A percentile compares a stretch with the other conserved stretches of the same genome.
These are phyloP conservation scores for Backusella psychrophila DNA, from an alignment of 192 early-diverging fungal genomes.

Conservation along the genomic window DNA sequence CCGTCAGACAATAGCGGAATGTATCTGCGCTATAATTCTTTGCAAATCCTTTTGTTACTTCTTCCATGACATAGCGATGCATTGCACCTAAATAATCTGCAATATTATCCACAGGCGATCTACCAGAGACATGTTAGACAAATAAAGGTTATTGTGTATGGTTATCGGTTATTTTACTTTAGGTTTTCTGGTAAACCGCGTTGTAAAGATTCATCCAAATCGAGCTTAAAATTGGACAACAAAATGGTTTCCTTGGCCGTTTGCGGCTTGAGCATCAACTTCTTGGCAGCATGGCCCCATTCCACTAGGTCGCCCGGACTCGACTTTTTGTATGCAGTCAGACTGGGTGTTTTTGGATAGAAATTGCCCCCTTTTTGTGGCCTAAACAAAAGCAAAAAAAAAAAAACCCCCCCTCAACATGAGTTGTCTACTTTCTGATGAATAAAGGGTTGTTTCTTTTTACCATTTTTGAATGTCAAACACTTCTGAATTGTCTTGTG, in stretches of 20 bases:
- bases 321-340: slow-evolving; percentile 36
- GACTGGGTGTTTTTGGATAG: slow-evolving; percentile 46
- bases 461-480: slow-evolving; percentile 49
- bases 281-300: slow-evolving; percentile 45
- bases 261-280: slow-evolving; percentile 14
- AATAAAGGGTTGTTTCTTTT: background rate
- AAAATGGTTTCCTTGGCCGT: slow-evolving; percentile 17
- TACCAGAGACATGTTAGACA: background rate
- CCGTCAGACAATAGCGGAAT: slow-evolving; percentile 50
- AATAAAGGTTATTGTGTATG: background rate
- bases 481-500: slow-evolving; percentile 40
- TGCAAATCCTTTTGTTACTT: slow-evolving; percentile 41
- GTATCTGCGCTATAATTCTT: slow-evolving; percentile 37
- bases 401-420: too few species aligned
- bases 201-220: slow-evolving; percentile 45
- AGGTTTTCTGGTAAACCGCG: slow-evolving; percentile 37
- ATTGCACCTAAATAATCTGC: slow-evolving; percentile 40
- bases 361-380: slow-evolving; percentile 31
- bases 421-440: background rate
- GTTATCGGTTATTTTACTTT: background rate
- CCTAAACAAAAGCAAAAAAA: slow-evolving; percentile 26
- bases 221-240: slow-evolving; percentile 49
- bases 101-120: slow-evolving; percentile 32
- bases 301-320: slow-evolving; percentile 37
- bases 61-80: slow-evolving; percentile 38